These are phyloP conservation scores for Penicillium argentinense DNA, from an alignment of 495 filamentous ascomycete species.

Conservation along the genomic window DNA sequence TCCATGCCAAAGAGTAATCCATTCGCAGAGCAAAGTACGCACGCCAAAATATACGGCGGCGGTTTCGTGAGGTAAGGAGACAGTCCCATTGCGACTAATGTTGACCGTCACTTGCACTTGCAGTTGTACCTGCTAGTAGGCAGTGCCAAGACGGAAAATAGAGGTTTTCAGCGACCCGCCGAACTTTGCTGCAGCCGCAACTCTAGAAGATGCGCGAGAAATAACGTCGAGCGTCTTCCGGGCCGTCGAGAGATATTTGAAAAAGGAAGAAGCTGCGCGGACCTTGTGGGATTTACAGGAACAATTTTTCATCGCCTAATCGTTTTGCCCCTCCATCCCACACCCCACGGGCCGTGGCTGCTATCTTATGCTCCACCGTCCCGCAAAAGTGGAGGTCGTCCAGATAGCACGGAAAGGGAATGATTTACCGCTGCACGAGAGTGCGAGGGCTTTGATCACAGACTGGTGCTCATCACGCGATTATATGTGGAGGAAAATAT, in stretches of 20 bases:
- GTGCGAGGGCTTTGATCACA: not conserved
- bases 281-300: not conserved
- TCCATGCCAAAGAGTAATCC: conserved; percentile 48
- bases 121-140: too few species aligned
- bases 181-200: too few species aligned
- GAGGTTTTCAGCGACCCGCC: too few species aligned
- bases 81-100: too few species aligned
- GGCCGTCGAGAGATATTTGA: too few species aligned
- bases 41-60: conserved; percentile 22
- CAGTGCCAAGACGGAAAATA: not conserved
- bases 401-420: not conserved
- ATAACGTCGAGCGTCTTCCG: too few species aligned
- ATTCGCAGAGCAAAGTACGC: conserved; percentile 22
- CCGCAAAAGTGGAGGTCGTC: not conserved
- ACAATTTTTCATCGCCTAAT: conserved; percentile 3
- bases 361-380: not conserved
- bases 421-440: not conserved
- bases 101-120: too few species aligned
- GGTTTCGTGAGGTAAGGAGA: conserved; percentile 4
- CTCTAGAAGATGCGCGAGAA: too few species aligned
- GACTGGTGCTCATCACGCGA: too few species aligned
- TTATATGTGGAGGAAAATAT: too few species aligned
- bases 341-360: not conserved
- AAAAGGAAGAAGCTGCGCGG: not conserved
- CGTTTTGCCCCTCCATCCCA: conserved; percentile 1